Evolutionary conservation across 1,284 basidiomycete genomes (phyloP), one percentile per base, ranked within the genome.

Genomic region (Schizopora paradoxa): DNA sequence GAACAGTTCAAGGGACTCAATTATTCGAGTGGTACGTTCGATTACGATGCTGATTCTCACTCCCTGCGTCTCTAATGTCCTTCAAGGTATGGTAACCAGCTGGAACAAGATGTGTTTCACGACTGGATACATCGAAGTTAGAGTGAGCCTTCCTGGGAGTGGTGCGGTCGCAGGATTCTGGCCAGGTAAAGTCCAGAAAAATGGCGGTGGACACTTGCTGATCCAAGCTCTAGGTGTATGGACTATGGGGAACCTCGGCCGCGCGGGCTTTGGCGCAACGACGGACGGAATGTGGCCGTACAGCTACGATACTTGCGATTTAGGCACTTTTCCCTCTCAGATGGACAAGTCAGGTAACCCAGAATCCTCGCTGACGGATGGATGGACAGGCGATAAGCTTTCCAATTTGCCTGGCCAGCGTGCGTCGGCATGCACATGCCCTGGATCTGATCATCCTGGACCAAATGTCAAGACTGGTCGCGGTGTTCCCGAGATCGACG

Each of bases 61-160:
- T 7, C n/a, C n/a, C 6, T 39, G 21, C 21, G 7, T 23, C 8
- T 22, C 28, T 51, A 29, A 51, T 42, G 2, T 43, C 33, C 22
- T 18, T 36, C 41, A 52, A 79, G 83, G 81, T 25, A 88, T 89
- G 86, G 50, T 90, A 22, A 74, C 77, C 49, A 70, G 78, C 4
- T 95, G 92, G 92, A 95, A 94, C 66, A 89, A 92, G 62, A 67
- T 97, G 51, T 96, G 94, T 67, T 97, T 95, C 65, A 95, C 86
- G 2, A 91, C 89, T 0, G 94, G 92, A 1, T 92, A 92, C 60
- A 72, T 97, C 46, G 91, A 94, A 61, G 78, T 84, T 13, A 74
- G 75, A 11, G 63, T 94, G 16, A 89, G 84, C 57, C 66, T 96
- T 53, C 92, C 92, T n/a, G 92, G 92, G 2, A 67, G 66, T 14